Evolutionary conservation across 2,329 filamentous ascomycete genomes (phyloP).

Genomic region (Aspergillus sp.): DNA sequence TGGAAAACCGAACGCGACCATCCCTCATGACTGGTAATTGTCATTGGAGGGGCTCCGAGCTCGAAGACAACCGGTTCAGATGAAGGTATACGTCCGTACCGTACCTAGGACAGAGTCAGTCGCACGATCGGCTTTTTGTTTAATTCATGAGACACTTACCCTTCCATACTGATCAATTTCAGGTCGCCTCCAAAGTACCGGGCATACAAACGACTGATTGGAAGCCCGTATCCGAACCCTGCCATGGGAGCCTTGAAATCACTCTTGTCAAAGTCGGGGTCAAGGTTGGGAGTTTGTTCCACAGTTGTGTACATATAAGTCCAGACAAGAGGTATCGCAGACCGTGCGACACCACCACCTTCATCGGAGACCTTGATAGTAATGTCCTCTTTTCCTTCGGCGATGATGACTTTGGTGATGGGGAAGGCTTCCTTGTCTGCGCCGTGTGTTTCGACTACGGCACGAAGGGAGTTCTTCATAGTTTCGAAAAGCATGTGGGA

Average conservation of each 20-base stretch:
- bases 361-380: constrained; percentile 98
- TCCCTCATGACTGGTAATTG: constrained; percentile 83
- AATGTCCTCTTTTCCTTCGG: constrained; percentile 96
- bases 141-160: constrained; percentile 55
- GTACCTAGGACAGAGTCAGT: constrained; percentile 60
- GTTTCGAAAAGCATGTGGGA: constrained; percentile 99
- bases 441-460: constrained; percentile 92
- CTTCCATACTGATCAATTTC: constrained; percentile 99
- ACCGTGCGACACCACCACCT: constrained; percentile 90
- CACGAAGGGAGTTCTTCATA: constrained; percentile 94
- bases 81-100: constrained; percentile 98
- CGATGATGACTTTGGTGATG: constrained; percentile 94
- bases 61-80: constrained; percentile 91
- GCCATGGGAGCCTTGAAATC: constrained; percentile 99
- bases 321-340: constrained; percentile 95
- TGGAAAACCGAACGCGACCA: constrained; percentile 51
- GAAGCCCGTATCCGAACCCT: constrained; percentile 95
- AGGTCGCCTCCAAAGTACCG: constrained; percentile 96
- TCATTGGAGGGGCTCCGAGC: constrained; percentile 96
- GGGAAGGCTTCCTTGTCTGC: constrained; percentile 95
- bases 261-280: constrained; percentile 97
- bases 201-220: constrained; percentile 90
- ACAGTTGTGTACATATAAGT: constrained; percentile 99
- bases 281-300: constrained; percentile 88
- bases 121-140: background rate